These are phyloP conservation scores for Sphenostylis stenocarpa DNA, from an alignment of 306 rosid genomes.

Conservation along the genomic window DNA sequence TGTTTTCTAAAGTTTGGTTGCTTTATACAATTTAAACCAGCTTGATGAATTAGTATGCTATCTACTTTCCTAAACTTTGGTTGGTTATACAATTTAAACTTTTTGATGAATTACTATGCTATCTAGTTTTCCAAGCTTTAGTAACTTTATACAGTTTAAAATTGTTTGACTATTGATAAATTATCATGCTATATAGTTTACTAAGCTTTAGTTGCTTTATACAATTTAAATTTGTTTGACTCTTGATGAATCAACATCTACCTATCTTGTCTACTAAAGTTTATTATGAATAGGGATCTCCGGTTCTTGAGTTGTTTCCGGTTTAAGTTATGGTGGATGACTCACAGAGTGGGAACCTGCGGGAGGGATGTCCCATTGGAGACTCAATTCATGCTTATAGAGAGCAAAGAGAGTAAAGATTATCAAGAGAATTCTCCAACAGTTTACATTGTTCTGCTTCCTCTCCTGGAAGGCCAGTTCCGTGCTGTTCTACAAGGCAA, in stretches of 20 bases:
- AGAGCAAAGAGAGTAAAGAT: slow-evolving; percentile 57
- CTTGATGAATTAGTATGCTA: no score
- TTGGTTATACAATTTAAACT: neutral
- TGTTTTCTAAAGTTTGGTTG: neutral
- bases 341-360: slow-evolving; percentile 92
- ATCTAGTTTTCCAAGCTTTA: neutral
- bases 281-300: slow-evolving; percentile 49
- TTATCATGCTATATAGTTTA: neutral
- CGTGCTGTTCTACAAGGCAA: slow-evolving; percentile 94
- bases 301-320: slow-evolving; percentile 92
- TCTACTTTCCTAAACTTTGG: neutral
- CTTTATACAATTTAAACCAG: neutral
- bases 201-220: neutral
- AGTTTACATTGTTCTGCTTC: slow-evolving; percentile 87
- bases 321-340: slow-evolving; percentile 99
- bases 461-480: slow-evolving; percentile 91
- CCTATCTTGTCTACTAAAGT: neutral
- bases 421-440: slow-evolving; percentile 51
- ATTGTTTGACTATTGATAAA: neutral
- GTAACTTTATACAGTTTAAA: neutral
- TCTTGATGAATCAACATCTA: neutral
- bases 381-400: slow-evolving; percentile 93
- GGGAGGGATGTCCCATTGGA: slow-evolving; percentile 90
- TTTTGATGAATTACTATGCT: neutral
- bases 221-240: neutral